Evolutionary conservation across 371 early-diverging fungal genomes (phyloP).

Genomic region (Mucor indicus): DNA sequence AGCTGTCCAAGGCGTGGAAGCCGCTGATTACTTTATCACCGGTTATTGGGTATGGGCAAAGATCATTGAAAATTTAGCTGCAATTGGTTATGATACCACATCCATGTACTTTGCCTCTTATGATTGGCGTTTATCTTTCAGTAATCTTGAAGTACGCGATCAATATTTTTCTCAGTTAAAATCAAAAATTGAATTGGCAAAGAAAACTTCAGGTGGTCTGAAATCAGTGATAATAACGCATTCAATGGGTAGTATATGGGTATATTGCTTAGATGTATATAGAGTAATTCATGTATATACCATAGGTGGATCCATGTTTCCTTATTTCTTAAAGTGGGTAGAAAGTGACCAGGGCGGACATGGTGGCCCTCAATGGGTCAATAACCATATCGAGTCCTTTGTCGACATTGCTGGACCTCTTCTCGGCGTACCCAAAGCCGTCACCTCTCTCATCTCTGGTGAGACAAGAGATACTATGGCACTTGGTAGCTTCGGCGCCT

Average conservation of each 20-base stretch:
- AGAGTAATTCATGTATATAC: background rate
- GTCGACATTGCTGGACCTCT: slow-evolving; percentile 89
- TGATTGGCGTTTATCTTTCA: slow-evolving; percentile 89
- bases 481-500: slow-evolving; percentile 73
- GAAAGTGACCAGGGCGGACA: slow-evolving; percentile 68
- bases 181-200: slow-evolving; percentile 67
- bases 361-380: slow-evolving; percentile 78
- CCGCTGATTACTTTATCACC: slow-evolving; percentile 90
- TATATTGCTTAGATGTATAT: no score
- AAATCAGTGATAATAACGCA: slow-evolving; percentile 70
- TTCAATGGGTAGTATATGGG: slow-evolving; percentile 47
- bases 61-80: slow-evolving; percentile 79
- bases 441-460: slow-evolving; percentile 68
- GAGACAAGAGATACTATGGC: slow-evolving; percentile 91
- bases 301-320: slow-evolving; percentile 52
- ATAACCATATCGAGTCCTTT: slow-evolving; percentile 77
- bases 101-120: slow-evolving; percentile 87
- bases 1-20: slow-evolving; percentile 89
- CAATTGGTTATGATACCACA: slow-evolving; percentile 86
- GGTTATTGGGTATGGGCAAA: slow-evolving; percentile 94
- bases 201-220: slow-evolving; percentile 42
- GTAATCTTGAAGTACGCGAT: slow-evolving; percentile 85
- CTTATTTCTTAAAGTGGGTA: slow-evolving; percentile 93
- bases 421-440: slow-evolving; percentile 88
- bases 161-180: slow-evolving; percentile 81